These are phyloP conservation scores for Ophiostoma piceae DNA, from an alignment of 2,329 filamentous ascomycete species.

Conservation along the genomic window DNA sequence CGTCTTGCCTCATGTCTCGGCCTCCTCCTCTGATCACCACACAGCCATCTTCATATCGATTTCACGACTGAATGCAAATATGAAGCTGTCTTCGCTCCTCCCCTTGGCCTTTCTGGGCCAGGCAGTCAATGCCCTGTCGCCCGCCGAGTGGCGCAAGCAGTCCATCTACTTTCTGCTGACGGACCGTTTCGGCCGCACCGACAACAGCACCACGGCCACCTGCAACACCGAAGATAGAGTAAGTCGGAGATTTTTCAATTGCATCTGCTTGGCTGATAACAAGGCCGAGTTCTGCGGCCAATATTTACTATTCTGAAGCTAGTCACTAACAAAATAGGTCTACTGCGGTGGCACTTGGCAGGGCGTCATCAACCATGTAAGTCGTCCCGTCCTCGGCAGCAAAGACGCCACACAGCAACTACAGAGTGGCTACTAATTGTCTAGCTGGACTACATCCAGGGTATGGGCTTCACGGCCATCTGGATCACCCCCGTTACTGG, in stretches of 20 bases:
- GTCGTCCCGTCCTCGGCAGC: background rate
- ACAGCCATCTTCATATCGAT: background rate
- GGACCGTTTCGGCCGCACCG: constrained; percentile 49
- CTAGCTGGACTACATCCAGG: constrained; percentile 56
- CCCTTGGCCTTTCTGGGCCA: constrained; percentile 6
- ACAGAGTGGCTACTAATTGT: background rate
- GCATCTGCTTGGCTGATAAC: background rate
- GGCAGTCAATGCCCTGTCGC: constrained; percentile 18
- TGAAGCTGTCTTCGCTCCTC: constrained; percentile 18
- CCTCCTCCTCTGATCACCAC: background rate
- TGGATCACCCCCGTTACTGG: constrained; percentile 55
- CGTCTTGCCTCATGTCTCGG: background rate
- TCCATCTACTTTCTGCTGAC: constrained; percentile 57
- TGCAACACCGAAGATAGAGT: constrained; percentile 35
- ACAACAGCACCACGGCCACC: constrained; percentile 41
- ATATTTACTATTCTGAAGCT: background rate
- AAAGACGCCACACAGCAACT: too few relatives aligned
- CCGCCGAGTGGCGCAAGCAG: constrained; percentile 45
- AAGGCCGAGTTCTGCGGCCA: background rate
- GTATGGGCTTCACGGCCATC: constrained; percentile 55
- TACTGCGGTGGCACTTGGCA: constrained; percentile 60
- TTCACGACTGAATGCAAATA: background rate
- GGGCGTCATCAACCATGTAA: constrained; percentile 48
- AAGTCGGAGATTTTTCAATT: background rate
- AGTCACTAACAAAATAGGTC: background rate